Evolutionary conservation across 768 basidiomycete species (phyloP).

Genomic region (Leccinum longicurvipes): DNA sequence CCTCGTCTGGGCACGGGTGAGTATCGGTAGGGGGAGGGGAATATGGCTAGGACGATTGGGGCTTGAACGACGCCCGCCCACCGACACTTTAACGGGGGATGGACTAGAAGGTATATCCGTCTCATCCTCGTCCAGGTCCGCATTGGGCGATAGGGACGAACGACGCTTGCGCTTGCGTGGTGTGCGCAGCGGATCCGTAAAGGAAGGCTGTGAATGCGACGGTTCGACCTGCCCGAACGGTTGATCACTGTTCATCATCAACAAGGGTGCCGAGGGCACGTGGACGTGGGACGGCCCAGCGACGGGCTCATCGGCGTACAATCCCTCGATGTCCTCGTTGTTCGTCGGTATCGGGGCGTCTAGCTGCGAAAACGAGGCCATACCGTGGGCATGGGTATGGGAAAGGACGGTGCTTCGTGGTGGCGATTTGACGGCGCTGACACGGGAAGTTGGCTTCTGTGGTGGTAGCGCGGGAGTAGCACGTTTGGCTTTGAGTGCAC

Average conservation of each 20-base stretch:
- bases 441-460: constrained; percentile 6
- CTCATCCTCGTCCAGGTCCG: constrained; percentile 9
- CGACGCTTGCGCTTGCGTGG: constrained; percentile 29
- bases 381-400: constrained; percentile 5
- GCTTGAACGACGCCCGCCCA: not conserved
- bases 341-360: constrained; percentile 32
- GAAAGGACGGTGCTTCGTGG: constrained; percentile 21
- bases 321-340: constrained; percentile 32
- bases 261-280: constrained; percentile 21
- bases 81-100: constrained; percentile 30
- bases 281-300: constrained; percentile 24
- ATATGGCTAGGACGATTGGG: not conserved
- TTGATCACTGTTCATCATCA: constrained; percentile 20
- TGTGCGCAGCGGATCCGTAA: constrained; percentile 28
- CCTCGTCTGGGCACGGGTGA: constrained; percentile 15
- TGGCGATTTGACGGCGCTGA: constrained; percentile 16
- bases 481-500: constrained; percentile 45
- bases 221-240: constrained; percentile 2
- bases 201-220: constrained; percentile 13
- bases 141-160: constrained; percentile 2
- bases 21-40: not conserved
- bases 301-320: constrained; percentile 33
- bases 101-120: constrained; percentile 24
- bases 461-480: constrained; percentile 10
- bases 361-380: constrained; percentile 35